Base-by-base conservation (phyloP, 768 basidiomycete genomes). In the Pleurotus salmoneostramineus region DNA sequence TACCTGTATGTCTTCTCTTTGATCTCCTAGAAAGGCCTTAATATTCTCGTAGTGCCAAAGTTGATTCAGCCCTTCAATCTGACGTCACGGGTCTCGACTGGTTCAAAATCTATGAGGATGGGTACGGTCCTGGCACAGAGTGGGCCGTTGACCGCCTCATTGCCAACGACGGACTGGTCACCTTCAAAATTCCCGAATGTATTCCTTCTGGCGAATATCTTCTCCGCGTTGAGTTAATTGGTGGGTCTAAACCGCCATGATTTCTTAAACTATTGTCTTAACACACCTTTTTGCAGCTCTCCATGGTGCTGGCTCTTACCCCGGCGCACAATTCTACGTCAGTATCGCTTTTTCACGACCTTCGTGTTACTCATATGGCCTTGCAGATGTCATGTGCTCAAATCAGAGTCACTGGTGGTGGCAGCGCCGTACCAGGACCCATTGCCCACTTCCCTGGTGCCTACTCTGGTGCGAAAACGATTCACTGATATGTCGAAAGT, bases 81-180 rank as follows among this genome's bases (percentile, higher is more conserved):
- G 60, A 57, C 46, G 76, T 77, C 4, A 78, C 66, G 15, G 63
- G 66, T 33, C 66, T 78, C 3, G 62, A 74, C 54, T 79, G 79
- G 79, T 79, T 79, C 72, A 80, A 78, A 68, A 75, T 77, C 46
- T 74, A 66, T 57, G 68, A 79, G 60, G 62, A 54, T 45, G 73
- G 73, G 14, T 67, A 69, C 45, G 62, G 62, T 40, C 57, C 61
- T 14, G 60, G 65, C 14, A 65, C 61, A 58, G 64, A 70, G 31
- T 80, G 78, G 78, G 78, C 67, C 27, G 73, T 74, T 12, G 74
- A 79, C 65, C 62, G 68, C 2, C 65, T 80, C 47, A 73, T 76
- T 57, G 63, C 72, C 31, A 76, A 76, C 65, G 74, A 75, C 58
- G 78, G 78, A 27, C 75, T 75, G 52, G 72, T 71, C 15, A 73